Evolutionary conservation across 169 alveolate genomes (phyloP).

Genomic region (Cytauxzoon felis): DNA sequence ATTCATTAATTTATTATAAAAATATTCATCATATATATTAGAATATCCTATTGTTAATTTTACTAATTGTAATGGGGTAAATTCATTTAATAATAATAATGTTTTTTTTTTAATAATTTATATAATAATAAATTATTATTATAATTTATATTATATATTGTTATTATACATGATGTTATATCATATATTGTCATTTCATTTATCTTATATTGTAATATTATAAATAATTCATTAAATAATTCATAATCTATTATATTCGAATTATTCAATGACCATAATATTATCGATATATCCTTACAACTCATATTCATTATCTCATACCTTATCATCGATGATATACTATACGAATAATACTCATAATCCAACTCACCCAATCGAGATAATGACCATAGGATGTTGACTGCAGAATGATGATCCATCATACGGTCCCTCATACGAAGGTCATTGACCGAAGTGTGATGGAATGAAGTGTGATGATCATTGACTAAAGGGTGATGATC

Average conservation of each 20-base stretch:
- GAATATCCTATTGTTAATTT: constrained; percentile 48
- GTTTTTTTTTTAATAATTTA: constrained; percentile 44
- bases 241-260: constrained; percentile 55
- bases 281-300: constrained; percentile 52
- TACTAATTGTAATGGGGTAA: constrained; percentile 58
- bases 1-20: constrained; percentile 28
- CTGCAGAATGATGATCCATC: no score
- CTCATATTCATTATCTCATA: constrained; percentile 28
- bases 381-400: constrained; percentile 35
- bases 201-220: constrained; percentile 41
- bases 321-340: constrained; percentile 57
- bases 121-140: constrained; percentile 40
- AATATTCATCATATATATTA: constrained; percentile 33
- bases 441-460: no score
- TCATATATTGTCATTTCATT: constrained; percentile 60
- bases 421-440: no score
- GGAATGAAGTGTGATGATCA: no score
- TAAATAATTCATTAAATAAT: constrained; percentile 45
- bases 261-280: constrained; percentile 63
- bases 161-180: constrained; percentile 48
- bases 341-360: constrained; percentile 44
- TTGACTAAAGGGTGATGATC: no score
- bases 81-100: constrained; percentile 22
- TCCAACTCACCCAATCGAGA: constrained; percentile 48
- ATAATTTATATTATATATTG: constrained; percentile 37